Evolutionary conservation across 2,329 filamentous ascomycete species (phyloP), one percentile per base, ranked within the genome.

Genomic region (Decorospora gaudefroyi): DNA sequence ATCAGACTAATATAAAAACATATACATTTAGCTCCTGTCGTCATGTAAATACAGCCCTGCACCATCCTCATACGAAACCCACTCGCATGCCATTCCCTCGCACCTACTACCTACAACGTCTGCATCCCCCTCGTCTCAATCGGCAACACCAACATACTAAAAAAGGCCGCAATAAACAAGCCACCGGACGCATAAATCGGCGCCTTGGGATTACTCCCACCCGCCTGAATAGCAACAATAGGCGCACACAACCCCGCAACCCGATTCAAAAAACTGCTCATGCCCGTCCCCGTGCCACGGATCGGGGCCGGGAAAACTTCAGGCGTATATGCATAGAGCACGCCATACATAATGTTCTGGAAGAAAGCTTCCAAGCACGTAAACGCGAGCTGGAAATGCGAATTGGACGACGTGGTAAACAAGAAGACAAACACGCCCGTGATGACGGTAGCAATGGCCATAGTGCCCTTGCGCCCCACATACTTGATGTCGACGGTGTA

Each of bases 291-390:
- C 0, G 85, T 87, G 4, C 86, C 87, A 21, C 87, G 76, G 15
- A 86, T 81, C 0, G 85, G 84, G 0, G 85, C 84, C 0, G 86
- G 86, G 69, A 90, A 89, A 18, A 89, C 81, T 61, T 90, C 87
- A 0, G 87, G 86, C 0, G 87, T 89, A 64, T 88, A 90, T 6
- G 86, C 84, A 64, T 88, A 90, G 1, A 90, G 72, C 1, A 88
- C 84, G 43, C 85, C 86, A 69, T 88, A 89, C 58, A 63, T 64
- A 52, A 69, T 57, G 38, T 69, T 68, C 41, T 88, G 85, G 53
- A 83, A 80, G 64, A 89, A 87, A 8, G 85, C 83, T 64, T 87
- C 82, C 51, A 85, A 74, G 51, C 82, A 87, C 0, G 80, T 83
- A 64, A 87, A 87, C 36, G 77, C 76, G 26, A 89, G 78, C 71